Conservation (phyloP, 2,329 filamentous ascomycete species). For the Biscogniauxia sp. region DNA sequence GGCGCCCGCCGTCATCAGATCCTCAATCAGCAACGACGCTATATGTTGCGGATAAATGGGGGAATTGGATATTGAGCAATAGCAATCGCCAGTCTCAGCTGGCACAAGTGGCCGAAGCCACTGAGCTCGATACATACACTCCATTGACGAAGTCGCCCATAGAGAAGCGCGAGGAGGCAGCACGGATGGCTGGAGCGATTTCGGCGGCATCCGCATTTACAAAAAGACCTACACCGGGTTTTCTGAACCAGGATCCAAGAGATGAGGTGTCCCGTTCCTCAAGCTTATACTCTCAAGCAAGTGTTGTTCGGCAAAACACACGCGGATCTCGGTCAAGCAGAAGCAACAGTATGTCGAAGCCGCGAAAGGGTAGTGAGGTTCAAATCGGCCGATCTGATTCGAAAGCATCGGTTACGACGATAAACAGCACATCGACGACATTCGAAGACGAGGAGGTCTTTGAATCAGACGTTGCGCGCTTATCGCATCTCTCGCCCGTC, state of each 20-base stretch:
- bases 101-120: constrained; percentile 17
- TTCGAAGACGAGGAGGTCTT: constrained; percentile 34
- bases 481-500: constrained; percentile 46
- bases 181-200: constrained; percentile 21
- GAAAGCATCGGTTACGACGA: constrained; percentile 38
- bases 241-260: constrained; percentile 24
- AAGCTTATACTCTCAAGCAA: constrained; percentile 38
- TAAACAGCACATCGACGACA: constrained; percentile 30
- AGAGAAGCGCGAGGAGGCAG: constrained; percentile 27
- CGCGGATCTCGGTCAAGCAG: constrained; percentile 13
- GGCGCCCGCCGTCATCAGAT: constrained; percentile 47
- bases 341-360: constrained; percentile 15
- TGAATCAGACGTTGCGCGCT: constrained; percentile 27
- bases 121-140: constrained; percentile 30
- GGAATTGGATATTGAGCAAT: constrained; percentile 53
- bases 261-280: constrained; percentile 30
- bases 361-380: constrained; percentile 17
- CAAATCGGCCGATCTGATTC: constrained; percentile 26
- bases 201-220: constrained; percentile 24
- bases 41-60: constrained; percentile 51
- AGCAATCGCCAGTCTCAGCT: constrained; percentile 28
- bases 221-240: constrained; percentile 30
- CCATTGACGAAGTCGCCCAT: constrained; percentile 31
- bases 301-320: constrained; percentile 17
- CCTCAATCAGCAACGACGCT: constrained; percentile 45